These are phyloP conservation scores for Penicillium capsulatum DNA, from an alignment of 2,329 filamentous ascomycete species.

Conservation along the genomic window DNA sequence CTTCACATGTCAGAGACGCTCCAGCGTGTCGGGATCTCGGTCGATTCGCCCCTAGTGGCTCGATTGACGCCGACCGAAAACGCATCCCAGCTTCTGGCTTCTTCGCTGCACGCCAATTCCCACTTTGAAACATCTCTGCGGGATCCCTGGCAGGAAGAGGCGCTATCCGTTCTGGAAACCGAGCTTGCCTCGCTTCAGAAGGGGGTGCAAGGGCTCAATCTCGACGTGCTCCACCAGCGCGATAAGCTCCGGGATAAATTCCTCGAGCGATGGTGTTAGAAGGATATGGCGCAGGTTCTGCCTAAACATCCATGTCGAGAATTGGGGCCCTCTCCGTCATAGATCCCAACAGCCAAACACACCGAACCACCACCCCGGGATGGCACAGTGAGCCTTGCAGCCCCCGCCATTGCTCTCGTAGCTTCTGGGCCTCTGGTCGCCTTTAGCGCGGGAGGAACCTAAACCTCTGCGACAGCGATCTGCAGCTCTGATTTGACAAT, in stretches of 20 bases:
- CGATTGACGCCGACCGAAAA: slow-evolving; percentile 30
- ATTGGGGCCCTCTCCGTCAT: too few species aligned
- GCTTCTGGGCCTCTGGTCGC: slow-evolving; percentile 11
- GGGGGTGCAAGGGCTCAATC: slow-evolving; percentile 32
- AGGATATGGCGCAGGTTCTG: slow-evolving; percentile 1
- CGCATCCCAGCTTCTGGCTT: slow-evolving; percentile 32
- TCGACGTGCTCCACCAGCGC: slow-evolving; percentile 31
- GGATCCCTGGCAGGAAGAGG: slow-evolving; percentile 25
- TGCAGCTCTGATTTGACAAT: slow-evolving; percentile 12
- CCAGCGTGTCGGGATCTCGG: slow-evolving; percentile 24
- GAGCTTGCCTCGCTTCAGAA: slow-evolving; percentile 31
- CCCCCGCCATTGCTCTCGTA: slow-evolving; percentile 1
- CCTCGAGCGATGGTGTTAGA: slow-evolving; percentile 32
- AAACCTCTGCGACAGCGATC: slow-evolving; percentile 1
- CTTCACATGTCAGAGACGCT: slow-evolving; percentile 28
- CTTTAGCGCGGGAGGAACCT: slow-evolving; percentile 3
- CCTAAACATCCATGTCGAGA: neutral
- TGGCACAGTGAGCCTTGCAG: slow-evolving; percentile 1
- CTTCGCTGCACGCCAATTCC: slow-evolving; percentile 30
- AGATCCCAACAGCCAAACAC: too few species aligned
- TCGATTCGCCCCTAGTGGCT: slow-evolving; percentile 30
- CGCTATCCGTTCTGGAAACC: slow-evolving; percentile 29
- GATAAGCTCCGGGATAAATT: slow-evolving; percentile 31
- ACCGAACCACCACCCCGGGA: too few species aligned
- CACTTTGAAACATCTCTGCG: slow-evolving; percentile 26